These are phyloP conservation scores for Endogone sp. DNA, from an alignment of 192 early-diverging fungal species.

Conservation along the genomic window DNA sequence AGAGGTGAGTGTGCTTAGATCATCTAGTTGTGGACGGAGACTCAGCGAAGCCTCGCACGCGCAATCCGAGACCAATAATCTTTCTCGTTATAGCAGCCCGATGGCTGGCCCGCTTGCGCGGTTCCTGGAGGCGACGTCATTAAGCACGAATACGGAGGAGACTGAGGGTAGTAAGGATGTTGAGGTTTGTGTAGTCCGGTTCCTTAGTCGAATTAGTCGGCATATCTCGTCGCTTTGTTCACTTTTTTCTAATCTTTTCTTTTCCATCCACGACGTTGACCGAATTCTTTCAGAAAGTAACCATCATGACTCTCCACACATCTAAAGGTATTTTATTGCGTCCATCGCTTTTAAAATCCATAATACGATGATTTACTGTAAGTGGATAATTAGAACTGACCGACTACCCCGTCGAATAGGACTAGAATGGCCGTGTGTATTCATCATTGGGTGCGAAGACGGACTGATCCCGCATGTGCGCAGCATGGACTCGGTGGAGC, in stretches of 20 bases:
- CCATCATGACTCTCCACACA: conserved; percentile 12
- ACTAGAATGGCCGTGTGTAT: conserved; percentile 27
- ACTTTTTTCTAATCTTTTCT: too few species aligned
- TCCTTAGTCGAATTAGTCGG: too few species aligned
- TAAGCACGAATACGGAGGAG: conserved; percentile 1
- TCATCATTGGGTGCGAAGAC: conserved; percentile 16
- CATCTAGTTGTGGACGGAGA: too few species aligned
- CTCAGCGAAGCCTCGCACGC: too few species aligned
- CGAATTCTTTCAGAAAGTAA: conserved; percentile 8
- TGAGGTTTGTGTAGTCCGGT: background rate
- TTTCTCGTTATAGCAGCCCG: too few species aligned
- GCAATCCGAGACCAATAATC: too few species aligned
- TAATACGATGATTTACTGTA: too few species aligned
- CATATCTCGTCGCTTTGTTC: too few species aligned
- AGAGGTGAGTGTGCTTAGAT: background rate
- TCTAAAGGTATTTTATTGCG: conserved; percentile 17
- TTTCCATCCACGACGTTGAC: background rate
- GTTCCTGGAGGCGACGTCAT: conserved; percentile 11
- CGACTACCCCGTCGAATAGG: conserved; percentile 14
- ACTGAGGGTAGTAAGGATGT: background rate
- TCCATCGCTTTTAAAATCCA: too few species aligned
- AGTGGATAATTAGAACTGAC: too few species aligned
- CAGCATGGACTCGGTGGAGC: background rate
- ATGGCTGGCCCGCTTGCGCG: background rate
- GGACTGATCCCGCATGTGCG: conserved; percentile 8